Base-by-base conservation (phyloP, 441 rosid species). In the Populus tomentosa region DNA sequence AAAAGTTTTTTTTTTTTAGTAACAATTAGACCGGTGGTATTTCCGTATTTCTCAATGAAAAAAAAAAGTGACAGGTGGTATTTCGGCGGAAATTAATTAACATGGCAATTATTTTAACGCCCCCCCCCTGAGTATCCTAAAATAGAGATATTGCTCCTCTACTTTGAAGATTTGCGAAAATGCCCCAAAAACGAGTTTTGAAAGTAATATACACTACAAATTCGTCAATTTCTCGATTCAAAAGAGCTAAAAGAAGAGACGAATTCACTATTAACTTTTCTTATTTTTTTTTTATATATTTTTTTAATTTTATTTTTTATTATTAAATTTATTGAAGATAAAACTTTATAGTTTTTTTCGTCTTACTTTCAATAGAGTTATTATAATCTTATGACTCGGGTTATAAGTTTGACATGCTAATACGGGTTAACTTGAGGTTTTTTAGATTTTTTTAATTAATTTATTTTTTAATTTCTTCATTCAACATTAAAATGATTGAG, bases 311-410 rank as follows among this genome's bases (percentile, higher is more conserved):
- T 30, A 28, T 30, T 3, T 0, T 30, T 30, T 26, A 26, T 26
- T 26, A 26, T 26, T 26, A 2, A 26, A 30, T 30, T 30, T 30
- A 30, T 30, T 30, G 4, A 3, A 30, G 32, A 30, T 30, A 3
- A 30, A 30, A 3, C 32, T 30, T 30, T 30, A 30, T 3, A 30
- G 4, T 30, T 0, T 30, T 0, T 30, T 30, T 30, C 4, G 4
- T 30, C 0, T 30, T 30, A 30, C 0, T 30, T 28, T 28, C 0
- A 28, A 3, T 30, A 0, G 4, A 30, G 4, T 3, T 30, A 30
- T 30, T 0, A 0, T 30, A 3, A 3, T 30, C 0, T 30, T 30
- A 30, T 30, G 4, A 30, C 1, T 4, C 4, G 0, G 0, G 0
- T 3, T 14, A 0, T 0, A 0, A 50, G 56, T 50, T 14, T 14